Evolutionary conservation across 2,329 filamentous ascomycete genomes (phyloP), one percentile per base, ranked within the genome.

Genomic region (Colletotrichum sp.): DNA sequence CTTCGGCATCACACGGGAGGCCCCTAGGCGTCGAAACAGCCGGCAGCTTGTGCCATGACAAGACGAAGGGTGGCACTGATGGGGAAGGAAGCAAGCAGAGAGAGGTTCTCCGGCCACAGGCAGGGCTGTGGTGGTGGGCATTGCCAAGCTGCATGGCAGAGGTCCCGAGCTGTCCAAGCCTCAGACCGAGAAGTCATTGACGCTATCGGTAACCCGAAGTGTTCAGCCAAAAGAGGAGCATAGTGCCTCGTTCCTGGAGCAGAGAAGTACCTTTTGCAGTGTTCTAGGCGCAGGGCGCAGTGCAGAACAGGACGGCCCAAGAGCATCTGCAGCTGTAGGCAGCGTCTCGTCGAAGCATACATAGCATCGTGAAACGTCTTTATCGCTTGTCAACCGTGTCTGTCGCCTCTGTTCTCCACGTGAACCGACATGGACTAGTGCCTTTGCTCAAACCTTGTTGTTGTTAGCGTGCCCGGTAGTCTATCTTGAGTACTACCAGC

Each of bases 141-240:
- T 36, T 43, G 72, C 72, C 68, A 74, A 74, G 68, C 55, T 72
- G 68, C 72, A 67, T 55, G 55, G 43, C 72, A 74, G 63, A 72
- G 68, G 36, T 47, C 57, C 72, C 72, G 68, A 72, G 72, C 72
- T 67, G 72, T 74, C 72, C 62, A 74, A 74, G 72, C 72, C 72
- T 74, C 68, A 67, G 43, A 31, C 64, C 72, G 57, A 72, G 62
- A 34, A 63, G 31, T 64, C 31, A 67, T 57, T 74, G 72, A 74
- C 62, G 69, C 62, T 67, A 72, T 72, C 69, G 57, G 68, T 27
- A 43, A 47, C 62, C 59, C 29, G 68, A 66, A 43, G 57, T 38
- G 13, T 16, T 55, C 18, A 55, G 34, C 31, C 38, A 21, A 38
- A 61, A 13, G 15, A 16, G 15, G 15, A 66, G 55, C 15, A 62